Percentiles rank a stretch among this genome's conserved stretches.
Conservation (phyloP, 495 filamentous ascomycete genomes). For the Penicillium fimorum region DNA sequence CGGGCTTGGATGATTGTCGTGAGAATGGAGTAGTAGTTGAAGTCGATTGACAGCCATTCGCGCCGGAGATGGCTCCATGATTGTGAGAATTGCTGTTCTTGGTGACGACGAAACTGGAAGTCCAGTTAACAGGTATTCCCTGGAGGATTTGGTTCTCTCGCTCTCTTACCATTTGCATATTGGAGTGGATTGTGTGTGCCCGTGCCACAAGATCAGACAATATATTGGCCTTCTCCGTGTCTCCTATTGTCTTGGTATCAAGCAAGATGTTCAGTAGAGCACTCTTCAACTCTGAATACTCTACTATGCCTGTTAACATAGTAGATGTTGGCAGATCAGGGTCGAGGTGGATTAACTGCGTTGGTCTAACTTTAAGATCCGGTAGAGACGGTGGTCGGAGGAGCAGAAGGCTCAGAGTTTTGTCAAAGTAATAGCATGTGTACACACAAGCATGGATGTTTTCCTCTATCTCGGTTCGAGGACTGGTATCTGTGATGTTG, state of each 20-base stretch:
- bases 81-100: constrained; percentile 19
- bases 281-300: constrained; percentile 26
- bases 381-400: constrained; percentile 36
- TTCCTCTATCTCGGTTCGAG: constrained; percentile 23
- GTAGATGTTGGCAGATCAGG: constrained; percentile 23
- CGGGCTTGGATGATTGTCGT: constrained; percentile 28
- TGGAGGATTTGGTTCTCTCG: not conserved
- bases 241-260: constrained; percentile 19
- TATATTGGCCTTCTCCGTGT: constrained; percentile 23
- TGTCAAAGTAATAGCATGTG: constrained; percentile 37
- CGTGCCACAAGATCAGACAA: constrained; percentile 25
- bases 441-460: constrained; percentile 30
- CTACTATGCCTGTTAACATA: constrained; percentile 26
- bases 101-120: constrained; percentile 18
- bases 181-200: constrained; percentile 21
- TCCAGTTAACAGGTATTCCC: not conserved
- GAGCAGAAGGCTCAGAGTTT: constrained; percentile 37
- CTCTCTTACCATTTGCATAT: constrained; percentile 21
- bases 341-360: constrained; percentile 25
- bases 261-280: constrained; percentile 20
- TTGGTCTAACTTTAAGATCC: constrained; percentile 27
- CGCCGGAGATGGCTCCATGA: constrained; percentile 21
- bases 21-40: constrained; percentile 30
- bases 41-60: constrained; percentile 34
- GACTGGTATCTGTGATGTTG: constrained; percentile 20